phyloP scores from a whole-genome alignment of 208 protist genomes.

The Crithidia mellificae region DNA sequence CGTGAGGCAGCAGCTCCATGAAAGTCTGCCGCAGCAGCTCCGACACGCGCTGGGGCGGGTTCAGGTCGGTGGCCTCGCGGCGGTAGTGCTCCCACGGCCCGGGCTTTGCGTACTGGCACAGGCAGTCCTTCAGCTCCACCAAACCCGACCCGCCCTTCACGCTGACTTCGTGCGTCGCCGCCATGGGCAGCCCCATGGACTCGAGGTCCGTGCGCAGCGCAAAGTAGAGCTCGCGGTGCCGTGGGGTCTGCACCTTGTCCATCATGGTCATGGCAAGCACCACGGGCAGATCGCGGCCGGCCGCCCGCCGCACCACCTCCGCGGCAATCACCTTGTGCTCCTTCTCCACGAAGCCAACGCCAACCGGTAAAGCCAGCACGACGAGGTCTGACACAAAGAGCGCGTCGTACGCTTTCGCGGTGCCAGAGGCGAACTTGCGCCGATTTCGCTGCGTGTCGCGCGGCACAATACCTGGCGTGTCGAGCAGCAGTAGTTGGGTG shows the following conservation, averaged over 20 bases:
- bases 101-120: slow-evolving; percentile 75
- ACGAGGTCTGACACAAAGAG: slow-evolving; percentile 81
- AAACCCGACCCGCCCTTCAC: slow-evolving; percentile 83
- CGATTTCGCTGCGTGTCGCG: slow-evolving; percentile 51
- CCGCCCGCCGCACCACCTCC: slow-evolving; percentile 75
- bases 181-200: slow-evolving; percentile 66
- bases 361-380: slow-evolving; percentile 74
- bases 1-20: slow-evolving; percentile 84
- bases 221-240: slow-evolving; percentile 88
- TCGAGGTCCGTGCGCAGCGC: slow-evolving; percentile 87
- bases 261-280: slow-evolving; percentile 89
- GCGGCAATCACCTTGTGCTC: slow-evolving; percentile 74
- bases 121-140: slow-evolving; percentile 87
- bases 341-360: slow-evolving; percentile 83
- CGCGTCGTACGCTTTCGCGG: slow-evolving; percentile 81
- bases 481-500: slow-evolving; percentile 85
- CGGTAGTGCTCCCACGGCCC: slow-evolving; percentile 75
- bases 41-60: slow-evolving; percentile 67
- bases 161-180: slow-evolving; percentile 74
- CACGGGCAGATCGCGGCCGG: slow-evolving; percentile 74
- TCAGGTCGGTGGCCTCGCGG: slow-evolving; percentile 70
- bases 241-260: slow-evolving; percentile 86
- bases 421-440: slow-evolving; percentile 49
- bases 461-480: slow-evolving; percentile 78
- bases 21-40: slow-evolving; percentile 85